Evolutionary conservation across 371 early-diverging fungal genomes (phyloP).

Genomic region (Batrachochytrium dendrobatidis): DNA sequence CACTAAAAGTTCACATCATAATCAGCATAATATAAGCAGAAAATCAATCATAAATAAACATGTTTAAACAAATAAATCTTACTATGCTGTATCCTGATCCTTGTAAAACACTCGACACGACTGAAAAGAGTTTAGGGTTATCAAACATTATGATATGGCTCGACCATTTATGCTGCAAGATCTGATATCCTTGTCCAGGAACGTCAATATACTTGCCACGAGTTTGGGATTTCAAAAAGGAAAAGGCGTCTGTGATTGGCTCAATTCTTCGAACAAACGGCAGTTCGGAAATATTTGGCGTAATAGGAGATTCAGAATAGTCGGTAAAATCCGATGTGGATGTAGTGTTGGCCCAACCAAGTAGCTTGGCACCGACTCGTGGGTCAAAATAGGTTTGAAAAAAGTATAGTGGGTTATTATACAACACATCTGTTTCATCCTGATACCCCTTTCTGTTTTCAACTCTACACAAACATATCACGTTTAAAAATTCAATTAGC

Average conservation of each 20-base stretch:
- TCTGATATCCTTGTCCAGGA: constrained; percentile 15
- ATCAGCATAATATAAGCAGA: background rate
- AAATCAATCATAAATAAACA: background rate
- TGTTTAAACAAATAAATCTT: constrained; percentile 3
- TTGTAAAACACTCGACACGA: constrained; percentile 16
- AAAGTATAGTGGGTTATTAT: constrained; percentile 56
- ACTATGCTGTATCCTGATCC: constrained; percentile 49
- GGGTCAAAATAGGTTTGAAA: constrained; percentile 37
- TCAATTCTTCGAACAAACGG: no score
- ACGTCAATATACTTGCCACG: constrained; percentile 6
- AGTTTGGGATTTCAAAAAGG: no score
- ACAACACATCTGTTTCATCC: constrained; percentile 81
- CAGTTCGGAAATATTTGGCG: no score
- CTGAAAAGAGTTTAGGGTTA: constrained; percentile 5
- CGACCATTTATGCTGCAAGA: constrained; percentile 33
- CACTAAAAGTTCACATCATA: constrained; percentile 36
- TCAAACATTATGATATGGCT: constrained; percentile 23
- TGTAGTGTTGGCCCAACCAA: background rate
- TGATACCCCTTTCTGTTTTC: constrained; percentile 36
- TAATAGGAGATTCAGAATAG: no score
- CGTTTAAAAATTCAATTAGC: background rate
- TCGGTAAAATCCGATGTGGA: no score
- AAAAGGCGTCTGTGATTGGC: no score
- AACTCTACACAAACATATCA: background rate
- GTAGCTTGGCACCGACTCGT: background rate